A percentile compares a stretch with the other conserved stretches of the same genome.
Conservation (phyloP, 441 rosid species). For the Lepidium campestre region DNA sequence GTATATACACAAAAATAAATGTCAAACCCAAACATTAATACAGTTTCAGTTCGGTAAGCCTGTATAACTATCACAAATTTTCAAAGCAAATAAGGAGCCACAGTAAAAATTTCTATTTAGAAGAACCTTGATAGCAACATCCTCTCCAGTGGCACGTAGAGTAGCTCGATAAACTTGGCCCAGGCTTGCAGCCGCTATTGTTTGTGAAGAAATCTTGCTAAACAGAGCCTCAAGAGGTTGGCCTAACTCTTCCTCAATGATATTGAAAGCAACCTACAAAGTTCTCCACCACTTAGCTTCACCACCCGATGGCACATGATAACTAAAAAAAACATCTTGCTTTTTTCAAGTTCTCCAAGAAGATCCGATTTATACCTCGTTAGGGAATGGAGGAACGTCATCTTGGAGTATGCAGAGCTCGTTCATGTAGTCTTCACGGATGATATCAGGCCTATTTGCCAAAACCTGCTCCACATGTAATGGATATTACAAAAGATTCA, state of each 20-base stretch:
- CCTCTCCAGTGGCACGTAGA: constrained; percentile 76
- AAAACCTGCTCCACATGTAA: constrained; percentile 47
- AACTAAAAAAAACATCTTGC: neutral
- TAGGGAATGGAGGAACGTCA: constrained; percentile 91
- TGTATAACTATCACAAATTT: neutral
- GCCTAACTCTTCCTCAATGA: constrained; percentile 91
- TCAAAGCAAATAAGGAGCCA: neutral
- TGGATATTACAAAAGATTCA: neutral
- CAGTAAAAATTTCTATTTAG: neutral
- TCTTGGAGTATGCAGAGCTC: constrained; percentile 97
- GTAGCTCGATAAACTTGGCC: constrained; percentile 99
- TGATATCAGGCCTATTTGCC: constrained; percentile 89
- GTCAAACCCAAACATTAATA: neutral
- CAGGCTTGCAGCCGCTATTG: constrained; percentile 95
- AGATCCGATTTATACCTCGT: constrained; percentile 45
- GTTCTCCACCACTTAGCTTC: constrained; percentile 16
- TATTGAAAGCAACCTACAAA: constrained; percentile 75
- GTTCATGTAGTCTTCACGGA: constrained; percentile 94
- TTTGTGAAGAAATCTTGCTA: constrained; percentile 72
- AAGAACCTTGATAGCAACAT: constrained; percentile 92
- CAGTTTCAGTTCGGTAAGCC: neutral
- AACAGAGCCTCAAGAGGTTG: constrained; percentile 86
- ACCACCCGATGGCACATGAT: constrained; percentile 1
- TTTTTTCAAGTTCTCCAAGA: neutral
- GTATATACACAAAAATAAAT: constrained; percentile 23